A percentile compares a stretch with the other conserved stretches of the same genome.
Conservation (phyloP, 2,329 filamentous ascomycete species). For the Nigrospora sphaerica region DNA sequence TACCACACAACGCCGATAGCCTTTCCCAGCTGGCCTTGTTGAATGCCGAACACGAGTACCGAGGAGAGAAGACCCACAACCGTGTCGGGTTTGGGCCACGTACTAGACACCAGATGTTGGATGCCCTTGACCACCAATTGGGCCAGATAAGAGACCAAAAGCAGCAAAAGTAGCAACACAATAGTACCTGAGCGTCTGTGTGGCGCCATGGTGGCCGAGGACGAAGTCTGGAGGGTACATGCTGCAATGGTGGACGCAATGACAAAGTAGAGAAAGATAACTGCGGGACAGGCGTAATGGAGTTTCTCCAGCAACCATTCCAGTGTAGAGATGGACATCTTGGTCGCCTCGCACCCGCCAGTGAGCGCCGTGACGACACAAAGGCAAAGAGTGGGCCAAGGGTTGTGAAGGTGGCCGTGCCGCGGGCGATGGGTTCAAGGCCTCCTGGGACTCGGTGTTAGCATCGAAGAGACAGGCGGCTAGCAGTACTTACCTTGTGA, state of each 20-base stretch:
- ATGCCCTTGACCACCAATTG: conserved; percentile 35
- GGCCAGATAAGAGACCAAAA: conserved; percentile 37
- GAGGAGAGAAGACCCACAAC: conserved; percentile 55
- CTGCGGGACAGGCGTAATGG: conserved; percentile 52
- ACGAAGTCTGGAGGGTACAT: conserved; percentile 44
- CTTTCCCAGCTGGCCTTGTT: conserved; percentile 48
- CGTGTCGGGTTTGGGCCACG: conserved; percentile 36
- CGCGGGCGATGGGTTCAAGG: background rate
- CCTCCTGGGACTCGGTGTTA: too few species aligned
- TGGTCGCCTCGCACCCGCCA: too few species aligned
- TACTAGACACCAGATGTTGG: conserved; percentile 23
- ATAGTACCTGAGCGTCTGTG: conserved; percentile 35
- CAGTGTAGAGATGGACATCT: background rate
- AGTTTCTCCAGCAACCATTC: conserved; percentile 32
- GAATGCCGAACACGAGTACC: conserved; percentile 55
- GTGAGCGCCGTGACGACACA: too few species aligned
- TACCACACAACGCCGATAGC: conserved; percentile 48
- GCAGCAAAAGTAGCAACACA: conserved; percentile 33
- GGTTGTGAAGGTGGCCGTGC: background rate
- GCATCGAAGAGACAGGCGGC: too few species aligned
- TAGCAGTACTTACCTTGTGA: too few species aligned
- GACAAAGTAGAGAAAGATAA: conserved; percentile 51
- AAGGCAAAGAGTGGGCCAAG: background rate
- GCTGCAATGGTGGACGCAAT: conserved; percentile 41
- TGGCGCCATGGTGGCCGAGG: conserved; percentile 22